Base-by-base conservation (phyloP, 75 land plant genomes). In the Ceratopteris richardii region DNA sequence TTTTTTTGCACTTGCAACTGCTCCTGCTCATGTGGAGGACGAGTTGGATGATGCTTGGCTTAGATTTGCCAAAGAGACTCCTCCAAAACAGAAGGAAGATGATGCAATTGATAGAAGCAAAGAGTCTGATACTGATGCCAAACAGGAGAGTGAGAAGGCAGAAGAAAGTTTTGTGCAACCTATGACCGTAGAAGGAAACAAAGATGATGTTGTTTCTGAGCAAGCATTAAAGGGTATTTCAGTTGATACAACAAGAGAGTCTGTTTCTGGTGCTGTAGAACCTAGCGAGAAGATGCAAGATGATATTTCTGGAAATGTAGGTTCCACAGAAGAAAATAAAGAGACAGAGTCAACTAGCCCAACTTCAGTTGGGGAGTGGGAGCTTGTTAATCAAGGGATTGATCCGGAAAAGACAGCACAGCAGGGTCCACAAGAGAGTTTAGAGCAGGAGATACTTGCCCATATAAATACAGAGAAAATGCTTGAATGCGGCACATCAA, bases 1-100 rank as follows among this genome's bases (percentile, higher is more conserved):
- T 77, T 95, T 95, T 71, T 95, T 95, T 44, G 99, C 93, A 21
- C 65, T 95, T 53, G 99, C 99, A 23, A 95, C 99, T 18, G 99
- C 99, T 18, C 99, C 99, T 18, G 99, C 99, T 22, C 99, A 95
- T 62, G 99, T 90, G 26, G 99, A 95, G 58, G 99, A 95, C 64
- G 66, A 72, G 52, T 86, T 95, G 12, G 30, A 95, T 59, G 99
- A 90, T 73, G 88, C 99, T 12, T 95, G 99, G 99, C 82, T 95
- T 42, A 82, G 84, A 56, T 95, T 95, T 70, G 99, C 99, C n/a
- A 77, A 71, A 62, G 80, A 79, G 53, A 19, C 44, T 72, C 36
- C 67, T 67, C 61, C 53, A 61, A 48, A 29, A 30, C 41, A 39
- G 31, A 18, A 66, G 17, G 1, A n/a, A 14, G 44, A 54, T 50